Evolutionary conservation across 2,329 filamentous ascomycete species (phyloP), one percentile per base, ranked within the genome.

Genomic region (Fusarium tricinctum): DNA sequence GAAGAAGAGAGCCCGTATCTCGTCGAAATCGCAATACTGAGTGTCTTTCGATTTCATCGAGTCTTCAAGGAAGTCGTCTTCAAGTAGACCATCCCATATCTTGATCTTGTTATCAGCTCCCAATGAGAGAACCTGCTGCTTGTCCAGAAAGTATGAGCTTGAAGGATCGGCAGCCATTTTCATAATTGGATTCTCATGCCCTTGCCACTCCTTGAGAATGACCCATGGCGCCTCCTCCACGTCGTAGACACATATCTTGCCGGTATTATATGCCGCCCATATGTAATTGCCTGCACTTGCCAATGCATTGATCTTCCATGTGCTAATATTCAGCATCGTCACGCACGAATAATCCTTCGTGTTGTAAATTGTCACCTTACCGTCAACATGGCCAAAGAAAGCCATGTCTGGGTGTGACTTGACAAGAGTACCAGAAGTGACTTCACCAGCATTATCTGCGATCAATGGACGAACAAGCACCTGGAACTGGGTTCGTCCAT

Each of bases 221-320:
- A 86, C 86, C 96, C 96, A 99, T 0, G 95, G 95, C n/a, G 87
- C 89, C 30, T 88, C 86, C 12, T 83, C 87, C 13, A 93, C 91
- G 77, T 99, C 94, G 78, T 97, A 99, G 9, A 98, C 92, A 74
- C 93, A 96, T 32, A 97, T 89, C 85, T 91, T 97, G 17, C 96
- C 96, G 0, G 92, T 97, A 77, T 95, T 97, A 81, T 94, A 98
- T 4, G 91, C 95, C 28, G 94, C 93, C 96, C 96, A 99, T 1
- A 99, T 84, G 74, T 93, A 88, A 63, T 90, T 87, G 7, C 94
- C 94, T 5, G 94, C 91, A 10, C 93, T 92, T 3, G 90, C 88
- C 54, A 99, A 83, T 35, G 92, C 90, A 76, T 94, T 97, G 79
- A 99, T 97, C 80, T 97, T 98, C 85, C 97, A 98, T 15, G 94